Evolutionary conservation across 2,329 filamentous ascomycete species (phyloP), one percentile per base, ranked within the genome.

Genomic region (Helicocarpus griseus): DNA sequence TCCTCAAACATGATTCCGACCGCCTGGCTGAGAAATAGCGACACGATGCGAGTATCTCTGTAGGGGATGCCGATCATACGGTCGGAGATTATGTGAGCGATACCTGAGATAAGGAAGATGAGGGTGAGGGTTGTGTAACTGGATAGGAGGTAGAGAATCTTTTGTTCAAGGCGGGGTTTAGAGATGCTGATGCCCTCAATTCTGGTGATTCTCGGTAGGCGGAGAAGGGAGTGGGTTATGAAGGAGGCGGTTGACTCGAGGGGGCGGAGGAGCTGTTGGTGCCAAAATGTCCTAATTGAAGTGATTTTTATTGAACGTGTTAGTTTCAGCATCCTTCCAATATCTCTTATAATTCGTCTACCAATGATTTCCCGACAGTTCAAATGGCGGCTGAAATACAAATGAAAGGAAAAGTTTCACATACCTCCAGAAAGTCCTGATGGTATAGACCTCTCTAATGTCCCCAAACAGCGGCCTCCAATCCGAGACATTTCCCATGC

Each of bases 1-100:
- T 50, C 48, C 31, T 50, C 48, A 7, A 44, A 21, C 2, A 50
- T 43, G n/a, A 50, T 50, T 7, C 48, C 48, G 5, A 11, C 17
- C 4, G 48, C 35, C 35, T 50, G 35, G n/a, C 28, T 7, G 17
- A 50, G 9, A 33, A 50, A 50, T 3, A 41, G 31, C 5, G 19
- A 33, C 6, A 44, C 14, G n/a, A n/a, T 17, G 11, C 38, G 28
- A 8, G 48, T 29, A n/a, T 50, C 36, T 2, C 36, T 14, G 22
- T 31, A 31, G 3, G 14, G 38, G n/a, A 50, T 22, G 14, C 48
- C 48, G 11, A 43, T 17, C 17, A 29, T 26, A 24, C 28, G 26
- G 19, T 50, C 48, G 14, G 14, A 24, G 28, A 13, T 19, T 33
- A 50, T 19, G 35, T 50, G 48, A 9, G 43, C 14, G 14, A 50